Conservation (phyloP, 2,329 filamentous ascomycete species). For the Gnomoniopsis sp. region DNA sequence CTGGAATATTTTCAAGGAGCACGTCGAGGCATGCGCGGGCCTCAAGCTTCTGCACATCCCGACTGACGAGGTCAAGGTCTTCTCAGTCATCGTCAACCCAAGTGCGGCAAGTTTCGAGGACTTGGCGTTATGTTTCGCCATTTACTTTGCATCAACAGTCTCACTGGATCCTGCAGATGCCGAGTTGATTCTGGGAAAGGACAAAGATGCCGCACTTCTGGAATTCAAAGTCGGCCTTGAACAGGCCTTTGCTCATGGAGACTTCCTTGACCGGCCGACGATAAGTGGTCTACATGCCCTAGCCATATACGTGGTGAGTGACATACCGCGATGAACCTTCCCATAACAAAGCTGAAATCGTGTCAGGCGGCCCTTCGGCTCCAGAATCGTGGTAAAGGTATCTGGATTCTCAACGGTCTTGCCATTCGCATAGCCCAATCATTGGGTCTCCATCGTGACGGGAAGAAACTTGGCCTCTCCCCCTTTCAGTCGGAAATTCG, state of each 20-base stretch:
- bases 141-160: conserved; percentile 46
- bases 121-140: conserved; percentile 40
- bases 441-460: conserved; percentile 37
- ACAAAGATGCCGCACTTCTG: conserved; percentile 23
- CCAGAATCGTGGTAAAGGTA: conserved; percentile 31
- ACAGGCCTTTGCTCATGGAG: conserved; percentile 33
- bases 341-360: too few species aligned
- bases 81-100: conserved; percentile 30
- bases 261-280: conserved; percentile 38
- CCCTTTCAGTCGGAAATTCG: conserved; percentile 53
- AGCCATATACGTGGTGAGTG: conserved; percentile 36
- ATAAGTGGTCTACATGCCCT: conserved; percentile 32
- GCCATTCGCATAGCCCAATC: conserved; percentile 44
- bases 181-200: conserved; percentile 21
- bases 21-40: conserved; percentile 25
- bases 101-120: conserved; percentile 23
- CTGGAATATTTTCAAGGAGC: conserved; percentile 28
- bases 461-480: conserved; percentile 42
- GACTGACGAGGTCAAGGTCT: conserved; percentile 30
- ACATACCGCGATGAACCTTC: too few species aligned
- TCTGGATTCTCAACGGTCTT: conserved; percentile 41
- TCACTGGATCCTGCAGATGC: conserved; percentile 38
- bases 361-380: conserved; percentile 28
- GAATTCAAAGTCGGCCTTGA: conserved; percentile 33
- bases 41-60: conserved; percentile 29